Base-by-base conservation (phyloP, 2,329 filamentous ascomycete genomes). In the Cephalotrichum gorgonifer region DNA sequence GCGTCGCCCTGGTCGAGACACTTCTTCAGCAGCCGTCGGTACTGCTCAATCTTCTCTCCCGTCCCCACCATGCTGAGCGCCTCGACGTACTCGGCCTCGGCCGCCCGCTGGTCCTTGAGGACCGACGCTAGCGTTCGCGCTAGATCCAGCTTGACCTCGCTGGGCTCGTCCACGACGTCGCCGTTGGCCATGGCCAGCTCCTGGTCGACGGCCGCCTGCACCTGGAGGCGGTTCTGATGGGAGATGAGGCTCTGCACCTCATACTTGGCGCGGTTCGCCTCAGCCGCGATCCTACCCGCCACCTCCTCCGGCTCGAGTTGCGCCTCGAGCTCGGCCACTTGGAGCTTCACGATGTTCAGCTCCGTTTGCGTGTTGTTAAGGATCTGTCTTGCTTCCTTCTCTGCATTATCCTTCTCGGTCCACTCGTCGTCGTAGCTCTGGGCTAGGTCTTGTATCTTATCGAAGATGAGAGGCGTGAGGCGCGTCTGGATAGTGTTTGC, bases 341-440 rank as follows among this genome's bases (percentile, higher is more conserved):
- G 75, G 51, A 79, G 74, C 12, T 74, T 76, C 15, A 85, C 69
- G 1, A 70, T 67, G 42, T 77, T 74, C 4, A 88, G 71, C 60
- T 91, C 86, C 28, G 76, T 73, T 53, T 85, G 78, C 0, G 85
- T 82, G 55, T 83, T 83, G 52, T 73, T 72, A 15, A 88, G 71
- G 49, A 83, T 78, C 15, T 79, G 73, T 45, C 78, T 78, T 3
- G 83, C 83, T 60, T 86, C 85, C 25, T 75, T 75, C 58, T 86
- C 82, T 3, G 80, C 80, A 17, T 76, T 73, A 47, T 88, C 80
- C 60, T 87, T 88, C 54, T 89, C 85, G 47, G 77, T 75, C 57
- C 87, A 78, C 60, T 91, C 85, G 26, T 83, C 78, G 51, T 93
- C 87, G 58, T 88, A 88, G 50, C 74, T 81, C 50, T 74, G 73